Evolutionary conservation across 2,329 filamentous ascomycete genomes (phyloP).

Genomic region (Aspergillus fructus): DNA sequence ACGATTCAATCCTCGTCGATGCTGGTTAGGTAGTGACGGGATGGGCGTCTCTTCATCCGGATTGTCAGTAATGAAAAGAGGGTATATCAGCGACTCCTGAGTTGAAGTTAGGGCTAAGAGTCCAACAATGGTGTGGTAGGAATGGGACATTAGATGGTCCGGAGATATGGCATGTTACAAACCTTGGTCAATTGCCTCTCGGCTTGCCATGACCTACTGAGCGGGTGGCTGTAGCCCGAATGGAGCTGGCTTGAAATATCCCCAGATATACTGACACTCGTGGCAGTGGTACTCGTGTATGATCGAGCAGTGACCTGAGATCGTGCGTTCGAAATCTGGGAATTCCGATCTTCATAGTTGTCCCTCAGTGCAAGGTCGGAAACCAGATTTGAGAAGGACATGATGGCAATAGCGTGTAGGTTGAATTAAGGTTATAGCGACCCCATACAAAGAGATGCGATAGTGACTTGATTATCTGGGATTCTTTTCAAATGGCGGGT

Average conservation of each 20-base stretch:
- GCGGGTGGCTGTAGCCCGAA: conserved; percentile 76
- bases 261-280: conserved; percentile 52
- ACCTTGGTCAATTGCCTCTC: conserved; percentile 85
- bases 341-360: conserved; percentile 43
- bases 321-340: conserved; percentile 42
- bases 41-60: conserved; percentile 90
- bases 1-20: conserved; percentile 83
- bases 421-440: not conserved
- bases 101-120: not conserved
- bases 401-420: conserved; percentile 17
- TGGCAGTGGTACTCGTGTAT: conserved; percentile 49
- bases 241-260: conserved; percentile 83
- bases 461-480: not conserved
- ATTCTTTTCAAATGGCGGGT: not conserved
- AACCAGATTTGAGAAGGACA: conserved; percentile 53
- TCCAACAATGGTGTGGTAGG: not conserved
- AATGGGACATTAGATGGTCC: not conserved
- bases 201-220: conserved; percentile 78
- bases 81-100: conserved; percentile 97
- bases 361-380: conserved; percentile 51
- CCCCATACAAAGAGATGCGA: not conserved
- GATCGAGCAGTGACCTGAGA: conserved; percentile 43
- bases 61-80: conserved; percentile 91
- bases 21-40: conserved; percentile 85
- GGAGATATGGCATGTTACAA: conserved; percentile 21